Evolutionary conservation across 768 basidiomycete genomes (phyloP), one percentile per base, ranked within the genome.

Genomic region (Amanita subjunquillea): DNA sequence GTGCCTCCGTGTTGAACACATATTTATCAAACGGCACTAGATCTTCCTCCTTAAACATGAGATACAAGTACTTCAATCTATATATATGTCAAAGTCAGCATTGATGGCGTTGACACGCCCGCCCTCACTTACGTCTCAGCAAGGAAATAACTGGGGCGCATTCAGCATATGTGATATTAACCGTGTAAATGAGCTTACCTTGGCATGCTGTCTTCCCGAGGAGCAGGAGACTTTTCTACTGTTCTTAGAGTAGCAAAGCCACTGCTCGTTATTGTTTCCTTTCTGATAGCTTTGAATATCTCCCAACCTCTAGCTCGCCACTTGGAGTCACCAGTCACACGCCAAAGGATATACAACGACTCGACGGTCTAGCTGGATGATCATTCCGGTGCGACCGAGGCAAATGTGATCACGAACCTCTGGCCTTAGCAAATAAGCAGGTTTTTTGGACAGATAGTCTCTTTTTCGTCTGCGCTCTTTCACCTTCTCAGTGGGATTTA

Each of bases 231-330:
- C 17, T 58, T 49, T 25, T 79, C 72, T 10, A 85, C 84, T 12
- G 70, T 65, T 48, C 58, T 58, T 40, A 88, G 63, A 54, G 68
- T 79, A 1, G 85, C 77, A 58, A 85, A 90, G n/a, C 84, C 87
- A 38, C 64, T 67, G 1, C 67, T 55, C 1, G 80, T 83, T 62
- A 74, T 80, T 13, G 83, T 72, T 56, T 81, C 70, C 29, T 67
- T 71, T 63, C 84, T 76, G 22, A 90, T 74, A 4, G 83, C 78
- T 56, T 83, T 68, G 59, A 85, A 90, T 36, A 89, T 78, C 29
- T 61, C 63, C 85, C 86, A 87, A 2, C 82, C 87, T 48, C 79
- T 75, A 42, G 80, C 73, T 56, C 87, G 74, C 87, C 88, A 90
- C 52, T 72, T 75, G 29, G 62, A 60, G 58, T 90, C 76, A 0